A percentile compares a stretch with the other conserved stretches of the same genome.
Evolutionary conservation across 345 rosid species (phyloP).

Genomic region (Corchorus capsularis): DNA sequence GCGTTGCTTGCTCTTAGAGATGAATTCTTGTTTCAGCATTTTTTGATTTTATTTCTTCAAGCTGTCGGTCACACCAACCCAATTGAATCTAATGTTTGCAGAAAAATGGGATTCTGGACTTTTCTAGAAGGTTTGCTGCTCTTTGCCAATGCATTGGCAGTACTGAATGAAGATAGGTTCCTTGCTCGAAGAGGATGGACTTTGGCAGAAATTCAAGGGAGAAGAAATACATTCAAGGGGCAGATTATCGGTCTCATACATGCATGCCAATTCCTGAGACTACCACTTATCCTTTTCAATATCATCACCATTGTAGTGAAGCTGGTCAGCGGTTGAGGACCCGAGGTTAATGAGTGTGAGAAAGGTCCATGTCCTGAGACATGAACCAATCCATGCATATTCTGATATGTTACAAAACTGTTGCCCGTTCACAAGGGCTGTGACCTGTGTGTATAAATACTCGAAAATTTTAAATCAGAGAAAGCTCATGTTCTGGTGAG

Average conservation of each 20-base stretch:
- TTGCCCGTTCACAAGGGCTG: background rate
- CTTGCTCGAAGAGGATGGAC: constrained; percentile 56
- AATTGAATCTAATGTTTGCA: background rate
- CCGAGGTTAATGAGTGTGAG: background rate
- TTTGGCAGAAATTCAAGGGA: constrained; percentile 43
- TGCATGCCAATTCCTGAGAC: constrained; percentile 53
- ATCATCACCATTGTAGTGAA: constrained; percentile 40
- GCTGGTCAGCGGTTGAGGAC: constrained; percentile 37
- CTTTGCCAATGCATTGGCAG: constrained; percentile 50
- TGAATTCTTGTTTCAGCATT: no score
- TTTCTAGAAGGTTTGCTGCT: constrained; percentile 45
- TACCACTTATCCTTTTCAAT: constrained; percentile 48
- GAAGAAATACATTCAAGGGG: constrained; percentile 41
- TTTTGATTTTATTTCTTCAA: no score
- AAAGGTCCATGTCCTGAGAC: background rate
- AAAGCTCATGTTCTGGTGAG: background rate
- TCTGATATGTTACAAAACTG: background rate
- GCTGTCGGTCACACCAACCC: no score
- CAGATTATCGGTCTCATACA: constrained; percentile 51
- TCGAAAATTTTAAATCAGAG: background rate
- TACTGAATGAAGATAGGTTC: constrained; percentile 52
- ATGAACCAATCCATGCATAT: background rate
- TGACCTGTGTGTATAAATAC: background rate
- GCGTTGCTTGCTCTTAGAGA: no score
- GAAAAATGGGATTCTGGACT: constrained; percentile 52